Percentiles rank a stretch among this genome's conserved stretches.
Evolutionary conservation across 1,284 basidiomycete species (phyloP).

Genomic region (Inonotus obliquus): DNA sequence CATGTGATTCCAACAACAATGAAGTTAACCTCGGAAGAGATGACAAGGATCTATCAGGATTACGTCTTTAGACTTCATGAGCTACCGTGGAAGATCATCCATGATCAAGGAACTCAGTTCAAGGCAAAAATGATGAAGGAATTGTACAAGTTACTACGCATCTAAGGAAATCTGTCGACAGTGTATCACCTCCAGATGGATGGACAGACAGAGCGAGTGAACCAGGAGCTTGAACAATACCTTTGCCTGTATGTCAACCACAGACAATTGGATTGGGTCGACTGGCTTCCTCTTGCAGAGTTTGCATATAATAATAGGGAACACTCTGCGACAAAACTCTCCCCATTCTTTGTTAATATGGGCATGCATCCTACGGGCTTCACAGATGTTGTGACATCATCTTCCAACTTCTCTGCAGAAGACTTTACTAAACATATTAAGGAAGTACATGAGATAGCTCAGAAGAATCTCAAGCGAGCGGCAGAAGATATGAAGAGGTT

Average conservation of each 20-base stretch:
- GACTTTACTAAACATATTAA: no score
- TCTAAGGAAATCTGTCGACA: constrained; percentile 23
- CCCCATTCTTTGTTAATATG: constrained; percentile 26
- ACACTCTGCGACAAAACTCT: constrained; percentile 21
- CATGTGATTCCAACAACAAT: constrained; percentile 22
- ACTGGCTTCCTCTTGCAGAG: constrained; percentile 23
- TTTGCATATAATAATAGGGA: constrained; percentile 23
- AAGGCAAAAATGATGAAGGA: constrained; percentile 16
- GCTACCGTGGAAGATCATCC: constrained; percentile 24
- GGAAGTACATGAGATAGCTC: no score
- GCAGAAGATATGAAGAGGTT: no score
- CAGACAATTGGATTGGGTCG: constrained; percentile 29
- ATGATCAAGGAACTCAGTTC: constrained; percentile 25
- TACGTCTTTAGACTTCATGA: constrained; percentile 20
- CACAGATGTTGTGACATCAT: no score
- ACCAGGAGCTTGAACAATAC: constrained; percentile 25
- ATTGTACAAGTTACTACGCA: constrained; percentile 14
- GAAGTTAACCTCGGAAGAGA: constrained; percentile 9
- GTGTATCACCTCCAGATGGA: constrained; percentile 26
- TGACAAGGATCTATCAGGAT: constrained; percentile 18
- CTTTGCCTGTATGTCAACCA: constrained; percentile 23
- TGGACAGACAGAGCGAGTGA: constrained; percentile 27
- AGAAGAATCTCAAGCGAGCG: no score
- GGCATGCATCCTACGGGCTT: no score
- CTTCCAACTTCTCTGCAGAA: no score